A percentile compares a stretch with the other conserved stretches of the same genome.
phyloP scores from a whole-genome alignment of 2,329 filamentous ascomycete genomes.

The Colletotrichum aenigma region DNA sequence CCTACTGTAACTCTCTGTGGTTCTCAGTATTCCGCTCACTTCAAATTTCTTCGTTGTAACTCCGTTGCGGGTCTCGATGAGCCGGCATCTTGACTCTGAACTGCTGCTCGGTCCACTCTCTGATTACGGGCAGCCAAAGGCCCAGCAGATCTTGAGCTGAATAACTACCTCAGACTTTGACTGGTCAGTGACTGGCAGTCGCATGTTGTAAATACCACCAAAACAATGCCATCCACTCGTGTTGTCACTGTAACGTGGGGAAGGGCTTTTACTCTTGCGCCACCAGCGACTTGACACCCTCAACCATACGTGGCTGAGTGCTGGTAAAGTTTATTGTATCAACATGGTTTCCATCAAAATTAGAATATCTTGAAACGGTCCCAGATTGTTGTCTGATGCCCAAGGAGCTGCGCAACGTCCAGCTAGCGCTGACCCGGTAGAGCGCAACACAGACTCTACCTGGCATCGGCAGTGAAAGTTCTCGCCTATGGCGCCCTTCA shows the following conservation, averaged over 20 bases:
- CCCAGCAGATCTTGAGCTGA: neutral
- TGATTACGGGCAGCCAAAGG: neutral
- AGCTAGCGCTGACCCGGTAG: neutral
- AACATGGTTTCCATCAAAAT: neutral
- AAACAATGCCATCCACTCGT: neutral
- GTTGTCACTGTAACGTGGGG: neutral
- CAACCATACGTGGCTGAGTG: neutral
- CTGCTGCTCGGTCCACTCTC: neutral
- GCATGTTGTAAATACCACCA: neutral
- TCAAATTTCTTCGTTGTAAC: neutral
- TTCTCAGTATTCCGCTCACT: neutral
- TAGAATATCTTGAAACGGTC: neutral
- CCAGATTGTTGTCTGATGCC: neutral
- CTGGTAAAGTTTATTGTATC: neutral
- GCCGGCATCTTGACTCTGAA: neutral
- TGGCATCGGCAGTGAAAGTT: neutral
- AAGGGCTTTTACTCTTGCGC: neutral
- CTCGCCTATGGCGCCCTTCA: neutral
- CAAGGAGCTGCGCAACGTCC: neutral
- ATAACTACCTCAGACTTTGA: neutral
- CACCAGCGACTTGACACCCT: neutral
- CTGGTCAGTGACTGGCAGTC: neutral
- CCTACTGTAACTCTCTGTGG: neutral
- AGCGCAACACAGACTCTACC: neutral
- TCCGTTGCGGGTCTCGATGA: neutral